Conservation (phyloP, 192 early-diverging fungal genomes). For the Podila epicladia region DNA sequence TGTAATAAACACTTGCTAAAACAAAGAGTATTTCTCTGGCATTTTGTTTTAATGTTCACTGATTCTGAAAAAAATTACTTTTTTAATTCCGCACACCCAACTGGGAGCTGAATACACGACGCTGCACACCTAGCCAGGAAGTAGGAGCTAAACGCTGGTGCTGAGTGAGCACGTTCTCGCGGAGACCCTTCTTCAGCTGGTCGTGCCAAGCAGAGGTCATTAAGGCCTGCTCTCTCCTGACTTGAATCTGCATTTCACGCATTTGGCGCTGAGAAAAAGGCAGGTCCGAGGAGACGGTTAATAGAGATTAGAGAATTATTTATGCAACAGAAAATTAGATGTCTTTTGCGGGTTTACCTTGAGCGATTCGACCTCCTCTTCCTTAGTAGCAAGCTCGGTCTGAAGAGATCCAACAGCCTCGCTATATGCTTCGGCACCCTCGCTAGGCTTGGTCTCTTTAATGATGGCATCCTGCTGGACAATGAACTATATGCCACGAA, state of each 20-base stretch:
- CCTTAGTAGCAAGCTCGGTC: slow-evolving; percentile 52
- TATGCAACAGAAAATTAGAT: background rate
- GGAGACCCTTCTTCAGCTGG: slow-evolving; percentile 54
- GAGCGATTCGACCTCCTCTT: slow-evolving; percentile 52
- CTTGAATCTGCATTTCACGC: slow-evolving; percentile 75
- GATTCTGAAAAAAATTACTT: background rate
- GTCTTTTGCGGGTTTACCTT: slow-evolving; percentile 19
- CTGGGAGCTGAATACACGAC: slow-evolving; percentile 48
- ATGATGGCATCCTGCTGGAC: slow-evolving; percentile 58
- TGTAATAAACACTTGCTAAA: background rate
- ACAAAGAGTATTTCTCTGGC: background rate
- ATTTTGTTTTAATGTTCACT: background rate
- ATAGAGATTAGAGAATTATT: slow-evolving; percentile 1
- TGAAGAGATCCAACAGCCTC: slow-evolving; percentile 69
- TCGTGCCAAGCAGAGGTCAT: slow-evolving; percentile 88
- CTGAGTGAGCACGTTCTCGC: slow-evolving; percentile 61
- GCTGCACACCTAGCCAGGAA: slow-evolving; percentile 53
- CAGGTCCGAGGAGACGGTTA: slow-evolving; percentile 24
- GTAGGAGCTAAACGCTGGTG: slow-evolving; percentile 34
- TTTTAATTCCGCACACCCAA: slow-evolving; percentile 32
- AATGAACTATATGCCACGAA: slow-evolving; percentile 43
- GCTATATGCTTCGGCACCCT: slow-evolving; percentile 50
- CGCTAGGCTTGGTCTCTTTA: slow-evolving; percentile 33
- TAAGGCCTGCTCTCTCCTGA: slow-evolving; percentile 79
- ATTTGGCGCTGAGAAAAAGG: slow-evolving; percentile 68